A percentile compares a stretch with the other conserved stretches of the same genome.
phyloP scores from a whole-genome alignment of 2,329 filamentous ascomycete genomes.

The Fusarium clavum region DNA sequence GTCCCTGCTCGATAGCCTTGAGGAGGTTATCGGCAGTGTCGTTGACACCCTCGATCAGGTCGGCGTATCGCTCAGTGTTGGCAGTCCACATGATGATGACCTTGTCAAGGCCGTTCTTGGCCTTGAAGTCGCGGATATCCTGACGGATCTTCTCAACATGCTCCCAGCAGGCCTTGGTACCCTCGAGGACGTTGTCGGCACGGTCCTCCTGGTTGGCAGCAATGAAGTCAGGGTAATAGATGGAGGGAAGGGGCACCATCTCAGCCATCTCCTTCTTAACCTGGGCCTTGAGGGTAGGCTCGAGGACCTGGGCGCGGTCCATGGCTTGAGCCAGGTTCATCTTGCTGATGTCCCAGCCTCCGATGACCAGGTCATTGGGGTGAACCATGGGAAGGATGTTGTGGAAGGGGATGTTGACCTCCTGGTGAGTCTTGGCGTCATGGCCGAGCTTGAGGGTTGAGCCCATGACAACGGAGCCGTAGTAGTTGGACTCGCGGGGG shows the following conservation, averaged over 20 bases:
- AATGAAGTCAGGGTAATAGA: slow-evolving; percentile 99
- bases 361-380: slow-evolving; percentile 93
- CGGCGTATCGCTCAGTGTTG: slow-evolving; percentile 97
- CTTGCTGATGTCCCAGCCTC: slow-evolving; percentile 96
- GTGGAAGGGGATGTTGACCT: slow-evolving; percentile 97
- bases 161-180: slow-evolving; percentile 83
- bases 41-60: slow-evolving; percentile 88
- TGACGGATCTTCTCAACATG: slow-evolving; percentile 94
- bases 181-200: slow-evolving; percentile 89
- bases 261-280: slow-evolving; percentile 93
- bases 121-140: slow-evolving; percentile 96
- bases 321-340: slow-evolving; percentile 91
- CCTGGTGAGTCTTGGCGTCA: slow-evolving; percentile 83
- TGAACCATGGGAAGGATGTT: slow-evolving; percentile 96
- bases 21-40: slow-evolving; percentile 96
- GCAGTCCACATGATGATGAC: slow-evolving; percentile 98
- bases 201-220: slow-evolving; percentile 97
- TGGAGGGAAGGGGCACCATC: slow-evolving; percentile 89
- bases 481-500: slow-evolving; percentile 89
- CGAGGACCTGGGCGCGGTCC: slow-evolving; percentile 94
- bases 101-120: slow-evolving; percentile 86
- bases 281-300: slow-evolving; percentile 90
- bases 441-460: slow-evolving; percentile 97
- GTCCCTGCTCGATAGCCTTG: slow-evolving; percentile 85
- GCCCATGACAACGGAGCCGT: slow-evolving; percentile 95